Base-by-base conservation (phyloP, 495 filamentous ascomycete species). In the Tuber indicum region DNA sequence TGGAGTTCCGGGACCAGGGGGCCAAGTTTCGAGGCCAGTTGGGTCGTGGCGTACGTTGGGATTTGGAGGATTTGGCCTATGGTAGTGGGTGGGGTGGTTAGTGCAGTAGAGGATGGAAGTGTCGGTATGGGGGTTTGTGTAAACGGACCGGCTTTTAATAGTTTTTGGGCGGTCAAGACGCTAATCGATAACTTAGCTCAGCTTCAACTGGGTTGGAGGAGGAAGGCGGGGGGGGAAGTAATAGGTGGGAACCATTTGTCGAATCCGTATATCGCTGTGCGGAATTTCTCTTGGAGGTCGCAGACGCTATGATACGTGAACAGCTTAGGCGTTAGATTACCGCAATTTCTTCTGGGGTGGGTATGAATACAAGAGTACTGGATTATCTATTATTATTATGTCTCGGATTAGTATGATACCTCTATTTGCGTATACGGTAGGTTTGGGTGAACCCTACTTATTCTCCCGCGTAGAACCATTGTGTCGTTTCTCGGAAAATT, bases 281-380 rank as follows among this genome's bases (percentile, higher is more conserved):
- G 89, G 87, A 99, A 99, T 84, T 92, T 94, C 78, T 97, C 94
- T 87, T 99, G 96, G 79, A 98, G 88, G 81, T 99, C 96, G 86
- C 96, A 99, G 82, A 99, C 88, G 80, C 95, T 98, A 81, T 4
- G 39, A 41, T 41, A 5, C 39, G 39, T n/a, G 49, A 10, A 14
- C 9, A 14, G n/a, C n/a, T 26, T 52, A 12, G 74, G n/a, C 77
- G 73, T 58, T 23, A 71, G 26, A 52, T 44, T 26, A 36, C 14
- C n/a, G 3, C 12, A 10, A 16, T 3, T 49, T 23, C 0, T 26
- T 10, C 8, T 19, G 1, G 44, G 47, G 43, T 41, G 14, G 41
- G 43, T 19, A 23, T 43, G 85, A 86, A 78, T 84, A 93, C 91
- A 93, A 92, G 75, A 93, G 84, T 52, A 88, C 91, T 45, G 91